Percentiles rank a stretch among this genome's conserved stretches.
Evolutionary conservation across 2,329 filamentous ascomycete species (phyloP).

Genomic region (Bertia moriformis): DNA sequence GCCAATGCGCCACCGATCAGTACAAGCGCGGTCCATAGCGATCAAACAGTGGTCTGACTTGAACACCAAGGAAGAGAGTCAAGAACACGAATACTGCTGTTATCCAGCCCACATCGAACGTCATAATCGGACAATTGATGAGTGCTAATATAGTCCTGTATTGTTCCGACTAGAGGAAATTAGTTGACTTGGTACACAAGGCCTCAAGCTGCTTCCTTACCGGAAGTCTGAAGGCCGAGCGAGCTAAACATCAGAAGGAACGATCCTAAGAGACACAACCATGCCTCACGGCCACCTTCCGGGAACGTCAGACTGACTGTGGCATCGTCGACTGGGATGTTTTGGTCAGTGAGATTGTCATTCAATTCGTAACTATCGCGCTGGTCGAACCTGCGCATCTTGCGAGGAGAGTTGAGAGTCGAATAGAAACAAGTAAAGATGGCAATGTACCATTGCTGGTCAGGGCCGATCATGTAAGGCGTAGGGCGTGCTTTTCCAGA

Average conservation of each 20-base stretch:
- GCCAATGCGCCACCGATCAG: conserved; percentile 18
- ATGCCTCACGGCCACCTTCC: not conserved
- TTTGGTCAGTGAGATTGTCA: not conserved
- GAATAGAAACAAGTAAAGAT: too few species aligned
- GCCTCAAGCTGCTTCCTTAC: not conserved
- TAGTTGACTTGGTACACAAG: not conserved
- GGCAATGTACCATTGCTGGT: too few species aligned
- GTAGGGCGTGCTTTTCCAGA: too few species aligned
- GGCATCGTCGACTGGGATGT: not conserved
- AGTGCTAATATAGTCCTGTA: conserved; percentile 1
- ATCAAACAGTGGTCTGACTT: conserved; percentile 31
- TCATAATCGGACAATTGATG: conserved; percentile 26
- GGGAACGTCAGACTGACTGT: not conserved
- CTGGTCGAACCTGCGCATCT: too few species aligned
- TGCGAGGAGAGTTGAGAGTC: too few species aligned
- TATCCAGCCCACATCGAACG: conserved; percentile 31
- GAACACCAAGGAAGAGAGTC: conserved; percentile 25
- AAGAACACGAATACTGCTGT: conserved; percentile 28
- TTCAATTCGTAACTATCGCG: not conserved
- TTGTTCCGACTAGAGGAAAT: not conserved
- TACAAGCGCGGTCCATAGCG: conserved; percentile 26
- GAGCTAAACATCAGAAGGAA: not conserved
- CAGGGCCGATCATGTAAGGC: too few species aligned
- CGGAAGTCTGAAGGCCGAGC: not conserved
- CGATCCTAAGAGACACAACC: not conserved